Evolutionary conservation across 2,329 filamentous ascomycete genomes (phyloP).

Genomic region (Penicillium sp.): DNA sequence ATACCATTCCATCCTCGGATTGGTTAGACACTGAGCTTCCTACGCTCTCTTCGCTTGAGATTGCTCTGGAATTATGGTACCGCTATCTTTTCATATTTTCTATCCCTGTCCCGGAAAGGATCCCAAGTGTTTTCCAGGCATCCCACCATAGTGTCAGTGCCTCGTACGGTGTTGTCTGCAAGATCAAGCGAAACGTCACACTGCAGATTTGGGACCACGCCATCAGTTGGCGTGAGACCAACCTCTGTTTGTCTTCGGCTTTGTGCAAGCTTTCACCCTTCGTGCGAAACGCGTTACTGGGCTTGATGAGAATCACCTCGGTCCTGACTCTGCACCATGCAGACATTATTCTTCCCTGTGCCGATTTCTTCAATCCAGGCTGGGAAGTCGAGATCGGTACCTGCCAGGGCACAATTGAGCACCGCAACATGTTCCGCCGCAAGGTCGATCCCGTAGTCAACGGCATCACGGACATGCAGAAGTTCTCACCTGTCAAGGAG

Average conservation of each 20-base stretch:
- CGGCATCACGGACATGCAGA: slow-evolving; percentile 63
- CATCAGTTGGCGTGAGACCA: slow-evolving; percentile 60
- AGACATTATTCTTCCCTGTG: slow-evolving; percentile 58
- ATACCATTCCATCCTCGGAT: slow-evolving; percentile 34
- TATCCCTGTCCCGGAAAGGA: slow-evolving; percentile 55
- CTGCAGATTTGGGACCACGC: slow-evolving; percentile 65
- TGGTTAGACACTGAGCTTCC: slow-evolving; percentile 42
- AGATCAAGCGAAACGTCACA: slow-evolving; percentile 59
- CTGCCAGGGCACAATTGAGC: slow-evolving; percentile 55
- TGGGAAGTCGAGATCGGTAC: slow-evolving; percentile 64
- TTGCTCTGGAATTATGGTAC: slow-evolving; percentile 41
- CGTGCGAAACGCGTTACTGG: slow-evolving; percentile 49
- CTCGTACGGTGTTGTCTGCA: slow-evolving; percentile 61
- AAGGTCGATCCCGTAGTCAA: slow-evolving; percentile 66
- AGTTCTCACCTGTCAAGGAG: slow-evolving; percentile 59
- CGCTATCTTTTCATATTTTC: slow-evolving; percentile 57
- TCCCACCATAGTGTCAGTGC: slow-evolving; percentile 62
- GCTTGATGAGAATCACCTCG: slow-evolving; percentile 49
- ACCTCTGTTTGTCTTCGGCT: slow-evolving; percentile 50
- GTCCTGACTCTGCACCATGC: slow-evolving; percentile 54
- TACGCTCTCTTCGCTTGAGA: slow-evolving; percentile 36
- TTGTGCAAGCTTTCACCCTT: slow-evolving; percentile 51
- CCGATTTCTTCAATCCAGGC: slow-evolving; percentile 62
- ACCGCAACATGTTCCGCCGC: slow-evolving; percentile 56
- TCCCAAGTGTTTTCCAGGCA: slow-evolving; percentile 61